Percentiles rank a stretch among this genome's conserved stretches.
phyloP scores from a whole-genome alignment of 1,139 yeast genomes.

The Saccharomycopsis hybrid region DNA sequence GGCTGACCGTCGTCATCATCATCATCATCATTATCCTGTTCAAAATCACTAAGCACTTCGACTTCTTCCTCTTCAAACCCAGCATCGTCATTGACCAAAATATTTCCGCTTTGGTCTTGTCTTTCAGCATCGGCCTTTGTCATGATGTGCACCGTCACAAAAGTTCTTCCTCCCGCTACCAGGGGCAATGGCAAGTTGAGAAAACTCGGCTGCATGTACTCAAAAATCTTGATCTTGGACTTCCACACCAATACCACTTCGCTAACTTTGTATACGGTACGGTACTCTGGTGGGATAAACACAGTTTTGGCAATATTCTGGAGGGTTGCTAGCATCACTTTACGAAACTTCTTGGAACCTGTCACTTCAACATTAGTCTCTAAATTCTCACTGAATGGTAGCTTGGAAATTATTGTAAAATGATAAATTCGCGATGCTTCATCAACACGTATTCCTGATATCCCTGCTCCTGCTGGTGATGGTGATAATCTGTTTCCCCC shows the following conservation, averaged over 20 bases:
- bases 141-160: constrained; percentile 22
- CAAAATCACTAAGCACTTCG: constrained; percentile 19
- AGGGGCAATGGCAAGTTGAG: constrained; percentile 20
- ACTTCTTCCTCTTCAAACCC: constrained; percentile 9
- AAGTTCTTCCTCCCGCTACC: constrained; percentile 17
- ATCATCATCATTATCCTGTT: constrained; percentile 22
- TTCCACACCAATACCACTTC: constrained; percentile 23
- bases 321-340: constrained; percentile 22
- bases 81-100: constrained; percentile 22
- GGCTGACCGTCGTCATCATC: constrained; percentile 15
- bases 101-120: constrained; percentile 11
- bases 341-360: constrained; percentile 24
- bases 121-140: constrained; percentile 22
- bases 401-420: constrained; percentile 23
- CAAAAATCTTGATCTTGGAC: constrained; percentile 21
- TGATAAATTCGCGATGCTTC: constrained; percentile 16
- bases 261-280: constrained; percentile 16
- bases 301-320: constrained; percentile 16
- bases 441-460: background rate
- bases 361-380: constrained; percentile 21
- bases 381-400: constrained; percentile 25
- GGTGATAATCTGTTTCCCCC: background rate
- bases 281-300: constrained; percentile 3
- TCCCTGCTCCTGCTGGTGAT: background rate
- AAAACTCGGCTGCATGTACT: constrained; percentile 25